Evolutionary conservation across 805 yeast genomes (phyloP), one percentile per base, ranked within the genome.

Genomic region (Pachysolen tannophilus): DNA sequence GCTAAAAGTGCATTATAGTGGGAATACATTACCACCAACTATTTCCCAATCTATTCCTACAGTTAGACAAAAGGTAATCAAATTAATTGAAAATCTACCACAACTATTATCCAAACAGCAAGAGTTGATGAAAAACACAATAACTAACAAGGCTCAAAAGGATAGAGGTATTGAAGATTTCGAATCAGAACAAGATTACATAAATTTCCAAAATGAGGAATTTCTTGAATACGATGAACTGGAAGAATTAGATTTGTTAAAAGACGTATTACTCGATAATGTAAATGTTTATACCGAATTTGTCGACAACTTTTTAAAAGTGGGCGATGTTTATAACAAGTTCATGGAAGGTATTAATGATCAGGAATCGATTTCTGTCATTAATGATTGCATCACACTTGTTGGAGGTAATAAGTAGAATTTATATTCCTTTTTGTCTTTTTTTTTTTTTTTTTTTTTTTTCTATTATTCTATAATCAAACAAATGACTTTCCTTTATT

Each of bases 41-140:
- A 44, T 61, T 1, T 58, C 52, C n/a, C 33, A 34, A 23, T 33
- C 28, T 26, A 41, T 37, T 21, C 39, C 44, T n/a, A 33, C 34
- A 2, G 28, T 55, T 15, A 28, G 52, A 25, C 61, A 58, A 35
- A 57, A 66, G 42, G 52, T 69, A 40, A 48, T 71, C 19, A 46
- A 61, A 7, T 60, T 59, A 41, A 48, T 71, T 29, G 65, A 67
- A 29, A 58, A 56, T 8, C 58, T 69, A 44, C 78, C 78, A 2
- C 55, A 50, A 26, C 76, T 76, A 8, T 63, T 72, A 31, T 65
- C 63, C 33, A 67, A 64, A 29, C 61, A 68, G 40, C 62, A 66
- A 32, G 66, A 61, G 38, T 53, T 72, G 17, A 42, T 69, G 35
- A 61, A 18, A 63, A n/a, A n/a, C n/a, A n/a, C 33, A 60, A 52